Evolutionary conservation across 306 rosid genomes (phyloP).

Genomic region (Gastrolobium bilobum): DNA sequence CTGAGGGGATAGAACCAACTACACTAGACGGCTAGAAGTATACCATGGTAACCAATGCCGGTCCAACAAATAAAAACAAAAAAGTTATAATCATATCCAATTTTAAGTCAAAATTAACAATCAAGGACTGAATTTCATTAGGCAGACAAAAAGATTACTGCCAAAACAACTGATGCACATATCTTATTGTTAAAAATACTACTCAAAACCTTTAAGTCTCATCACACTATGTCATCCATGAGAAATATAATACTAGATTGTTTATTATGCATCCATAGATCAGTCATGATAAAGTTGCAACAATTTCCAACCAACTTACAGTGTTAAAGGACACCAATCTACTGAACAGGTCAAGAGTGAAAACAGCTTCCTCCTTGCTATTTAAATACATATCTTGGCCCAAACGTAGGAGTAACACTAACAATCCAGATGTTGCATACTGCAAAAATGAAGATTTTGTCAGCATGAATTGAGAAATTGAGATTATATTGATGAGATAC

Average conservation of each 20-base stretch:
- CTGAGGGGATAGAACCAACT: conserved; percentile 15
- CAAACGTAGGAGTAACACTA: conserved; percentile 79
- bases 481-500: conserved; percentile 41
- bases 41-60: conserved; percentile 1
- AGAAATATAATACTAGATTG: conserved; percentile 24
- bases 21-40: conserved; percentile 1
- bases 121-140: conserved; percentile 23
- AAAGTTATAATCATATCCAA: conserved; percentile 29
- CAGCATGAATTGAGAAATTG: conserved; percentile 42
- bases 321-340: conserved; percentile 81
- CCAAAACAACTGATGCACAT: conserved; percentile 29
- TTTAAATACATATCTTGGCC: conserved; percentile 73
- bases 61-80: conserved; percentile 36
- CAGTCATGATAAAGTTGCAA: conserved; percentile 31
- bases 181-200: conserved; percentile 10
- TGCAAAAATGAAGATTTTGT: conserved; percentile 54
- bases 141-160: conserved; percentile 27
- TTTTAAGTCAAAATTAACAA: conserved; percentile 7
- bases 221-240: conserved; percentile 21
- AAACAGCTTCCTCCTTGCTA: conserved; percentile 69
- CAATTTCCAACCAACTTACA: conserved; percentile 59
- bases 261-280: conserved; percentile 12
- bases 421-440: conserved; percentile 81
- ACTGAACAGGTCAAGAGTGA: conserved; percentile 82
- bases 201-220: conserved; percentile 26